A percentile compares a stretch with the other conserved stretches of the same genome.
Conservation (phyloP, 768 basidiomycete species). For the Psilocybe sp. region DNA sequence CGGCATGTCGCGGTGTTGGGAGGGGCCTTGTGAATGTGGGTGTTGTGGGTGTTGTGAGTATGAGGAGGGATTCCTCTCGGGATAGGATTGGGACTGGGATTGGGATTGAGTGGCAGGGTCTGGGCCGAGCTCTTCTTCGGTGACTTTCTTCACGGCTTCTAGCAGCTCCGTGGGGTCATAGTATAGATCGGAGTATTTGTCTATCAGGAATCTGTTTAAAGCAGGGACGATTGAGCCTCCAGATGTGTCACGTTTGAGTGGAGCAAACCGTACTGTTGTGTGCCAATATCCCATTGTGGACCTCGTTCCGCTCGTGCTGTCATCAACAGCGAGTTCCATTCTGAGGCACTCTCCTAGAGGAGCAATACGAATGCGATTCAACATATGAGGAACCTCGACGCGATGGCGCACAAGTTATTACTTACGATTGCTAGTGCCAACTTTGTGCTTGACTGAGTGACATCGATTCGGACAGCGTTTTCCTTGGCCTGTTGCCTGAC, state of each 20-base stretch:
- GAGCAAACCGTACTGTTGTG: conserved; percentile 66
- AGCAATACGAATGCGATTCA: not conserved
- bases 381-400: not conserved
- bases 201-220: conserved; percentile 64
- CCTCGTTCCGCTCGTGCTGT: conserved; percentile 80
- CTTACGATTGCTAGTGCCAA: conserved; percentile 67
- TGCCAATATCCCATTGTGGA: conserved; percentile 86
- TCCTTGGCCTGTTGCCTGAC: conserved; percentile 54
- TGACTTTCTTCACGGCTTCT: conserved; percentile 47
- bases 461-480: conserved; percentile 49
- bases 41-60: conserved; percentile 18
- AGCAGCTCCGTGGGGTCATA: conserved; percentile 66
- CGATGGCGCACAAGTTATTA: conserved; percentile 14
- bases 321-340: conserved; percentile 81
- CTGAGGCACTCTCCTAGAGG: conserved; percentile 68
- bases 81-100: not conserved
- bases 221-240: not conserved
- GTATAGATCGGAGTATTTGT: conserved; percentile 68
- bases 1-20: conserved; percentile 18
- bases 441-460: conserved; percentile 62
- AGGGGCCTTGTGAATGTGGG: conserved; percentile 12
- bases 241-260: not conserved
- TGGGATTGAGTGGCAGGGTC: conserved; percentile 18
- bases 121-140: conserved; percentile 39
- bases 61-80: conserved; percentile 23